Conservation (phyloP, 148 eudicot species). For the Rheum nobile region DNA sequence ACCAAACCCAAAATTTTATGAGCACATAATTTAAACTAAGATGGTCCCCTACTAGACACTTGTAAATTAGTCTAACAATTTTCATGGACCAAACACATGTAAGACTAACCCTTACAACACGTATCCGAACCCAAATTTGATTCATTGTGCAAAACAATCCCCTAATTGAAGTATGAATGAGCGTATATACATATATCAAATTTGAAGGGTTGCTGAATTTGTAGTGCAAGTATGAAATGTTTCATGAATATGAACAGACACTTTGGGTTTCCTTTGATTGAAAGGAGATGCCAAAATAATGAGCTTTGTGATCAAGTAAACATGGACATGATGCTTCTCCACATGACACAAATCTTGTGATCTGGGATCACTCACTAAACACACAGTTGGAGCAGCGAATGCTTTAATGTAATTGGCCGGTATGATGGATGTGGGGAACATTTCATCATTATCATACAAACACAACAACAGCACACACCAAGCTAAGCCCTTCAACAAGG, state of each 20-base stretch:
- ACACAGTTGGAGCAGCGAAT: background rate
- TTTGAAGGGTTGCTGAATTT: slow-evolving; percentile 4
- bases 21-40: too few species aligned
- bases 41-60: too few species aligned
- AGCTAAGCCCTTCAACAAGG: background rate
- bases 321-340: slow-evolving; percentile 2
- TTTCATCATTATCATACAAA: background rate
- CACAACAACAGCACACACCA: background rate
- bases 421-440: background rate
- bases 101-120: background rate
- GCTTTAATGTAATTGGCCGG: too few species aligned
- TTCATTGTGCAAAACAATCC: background rate
- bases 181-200: too few species aligned
- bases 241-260: background rate
- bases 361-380: background rate
- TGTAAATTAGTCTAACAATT: background rate
- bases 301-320: background rate
- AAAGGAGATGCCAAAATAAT: slow-evolving; percentile 6
- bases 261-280: background rate
- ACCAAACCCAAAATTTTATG: too few species aligned
- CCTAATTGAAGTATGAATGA: background rate
- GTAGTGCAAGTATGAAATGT: slow-evolving; percentile 6
- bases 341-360: background rate
- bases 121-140: background rate
- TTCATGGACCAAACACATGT: background rate